Conservation (phyloP, 2,329 filamentous ascomycete species). For the Aurifilum marmelostoma region DNA sequence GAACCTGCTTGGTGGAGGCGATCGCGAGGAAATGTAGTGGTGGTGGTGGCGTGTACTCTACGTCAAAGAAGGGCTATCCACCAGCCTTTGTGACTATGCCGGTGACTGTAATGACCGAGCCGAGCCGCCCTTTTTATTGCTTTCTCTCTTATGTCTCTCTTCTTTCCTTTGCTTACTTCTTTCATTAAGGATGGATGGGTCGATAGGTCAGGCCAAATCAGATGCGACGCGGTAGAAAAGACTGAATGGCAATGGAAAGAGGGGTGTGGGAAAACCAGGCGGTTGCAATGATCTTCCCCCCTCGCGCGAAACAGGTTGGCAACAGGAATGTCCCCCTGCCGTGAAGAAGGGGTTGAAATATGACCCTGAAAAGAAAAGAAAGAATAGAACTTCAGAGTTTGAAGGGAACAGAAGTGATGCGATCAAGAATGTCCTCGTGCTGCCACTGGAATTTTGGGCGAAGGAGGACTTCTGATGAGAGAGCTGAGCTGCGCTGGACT, state of each 20-base stretch:
- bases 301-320: not conserved
- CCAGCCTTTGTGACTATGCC: not conserved
- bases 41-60: constrained; percentile 7
- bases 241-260: not conserved
- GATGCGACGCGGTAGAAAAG: not conserved
- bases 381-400: not conserved
- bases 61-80: not conserved
- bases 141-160: not conserved
- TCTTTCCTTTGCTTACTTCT: not conserved
- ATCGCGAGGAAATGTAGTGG: constrained; percentile 16
- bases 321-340: not conserved
- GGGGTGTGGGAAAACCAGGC: not conserved
- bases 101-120: not conserved
- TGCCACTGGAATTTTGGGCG: not conserved
- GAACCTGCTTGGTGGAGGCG: constrained; percentile 2
- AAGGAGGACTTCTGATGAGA: not conserved
- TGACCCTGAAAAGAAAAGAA: not conserved
- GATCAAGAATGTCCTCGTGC: not conserved
- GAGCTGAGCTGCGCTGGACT: not conserved
- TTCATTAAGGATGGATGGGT: not conserved
- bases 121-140: constrained; percentile 3
- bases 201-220: not conserved
- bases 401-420: not conserved
- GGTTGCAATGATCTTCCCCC: not conserved
- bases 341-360: not conserved